Base-by-base conservation (phyloP, 306 rosid genomes). In the Casuarina equisetifolia region DNA sequence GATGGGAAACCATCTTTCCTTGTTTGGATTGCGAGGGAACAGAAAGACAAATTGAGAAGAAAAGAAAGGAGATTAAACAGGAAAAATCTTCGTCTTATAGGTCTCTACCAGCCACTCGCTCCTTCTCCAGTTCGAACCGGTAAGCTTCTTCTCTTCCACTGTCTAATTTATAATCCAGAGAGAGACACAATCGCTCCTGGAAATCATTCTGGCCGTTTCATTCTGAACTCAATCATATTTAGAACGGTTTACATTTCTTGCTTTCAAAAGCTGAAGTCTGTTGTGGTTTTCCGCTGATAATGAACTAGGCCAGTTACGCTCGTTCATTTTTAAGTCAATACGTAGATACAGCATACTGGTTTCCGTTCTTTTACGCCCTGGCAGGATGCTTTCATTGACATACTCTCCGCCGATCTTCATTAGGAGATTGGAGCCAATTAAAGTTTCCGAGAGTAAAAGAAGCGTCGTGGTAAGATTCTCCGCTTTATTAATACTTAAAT, bases 341-440 rank as follows among this genome's bases (percentile, higher is more conserved):
- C 32, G 32, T 25, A 0, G 0, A 0, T 25, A 25, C 32, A 25
- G 32, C 32, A 25, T 25, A 25, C 32, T 25, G 32, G 32, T 25
- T 25, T 25, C 32, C 32, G 0, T 1, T 25, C 32, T 25, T 85
- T 51, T 75, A 78, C 77, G 70, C 74, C 54, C 78, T 55, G 36
- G 43, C 84, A 84, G 82, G 84, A 92, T 88, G 98, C 89, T 85
- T 89, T 79, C 89, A 42, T 80, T 92, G 84, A 78, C 82, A 66
- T 76, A 72, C 77, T 90, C 88, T 72, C 81, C 90, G 15, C 85
- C 89, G 57, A 38, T 84, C 76, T 66, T 84, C 53, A 51, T 80
- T 64, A 85, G 84, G 75, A 78, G 86, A 75, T 83, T 80, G 72
- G 85, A 82, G 80, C 75, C 78, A 55, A 49, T 79, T 45, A 76